Evolutionary conservation across 2,329 filamentous ascomycete genomes (phyloP), one percentile per base, ranked within the genome.

Genomic region (Ilyonectria mors-panacis): DNA sequence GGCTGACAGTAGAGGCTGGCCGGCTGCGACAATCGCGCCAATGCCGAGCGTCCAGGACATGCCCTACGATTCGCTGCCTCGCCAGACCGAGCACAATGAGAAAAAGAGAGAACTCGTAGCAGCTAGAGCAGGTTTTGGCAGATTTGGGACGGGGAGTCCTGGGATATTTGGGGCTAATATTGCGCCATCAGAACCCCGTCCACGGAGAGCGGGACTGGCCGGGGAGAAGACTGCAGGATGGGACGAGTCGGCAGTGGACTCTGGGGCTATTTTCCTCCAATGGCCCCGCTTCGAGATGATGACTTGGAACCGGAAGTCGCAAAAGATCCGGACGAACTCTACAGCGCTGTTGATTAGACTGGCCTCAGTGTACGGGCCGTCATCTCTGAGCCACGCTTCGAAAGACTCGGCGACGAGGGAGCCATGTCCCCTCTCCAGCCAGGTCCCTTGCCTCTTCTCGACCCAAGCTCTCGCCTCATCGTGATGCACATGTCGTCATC

Each of bases 401-500:
- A 47, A 23, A 5, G 19, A 13, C 19, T 47, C 44, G 19, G 19
- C 9, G 44, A 47, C 44, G 21, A 23, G 9, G 19, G 44, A 42
- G 15, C 39, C 39, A 42, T 42, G 39, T 19, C 39, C 39, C n/a
- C 17, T n/a, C 39, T 17, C n/a, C 39, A n/a, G 17, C 39, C 39
- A 19, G 39, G 39, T 9, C 39, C 39, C 39, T 33, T 33, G 30
- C 30, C 12, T 12, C 39, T 42, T 8, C 17, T n/a, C 8, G 47
- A 19, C 28, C 47, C 17, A 47, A 17, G 9, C 50, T 53, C 48
- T 71, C 55, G 33, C 62, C 68, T 68, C 65, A 71, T 71, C 17
- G 55, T 6, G 19, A 17, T 30, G 21, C 39, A 35, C 47, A 71
- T 71, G 68, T 61, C 69, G 59, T 71, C 59, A 71, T 71, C 45